Percentiles rank a stretch among this genome's conserved stretches.
Evolutionary conservation across 148 eudicot genomes (phyloP).

Genomic region (Camellia sinensis): DNA sequence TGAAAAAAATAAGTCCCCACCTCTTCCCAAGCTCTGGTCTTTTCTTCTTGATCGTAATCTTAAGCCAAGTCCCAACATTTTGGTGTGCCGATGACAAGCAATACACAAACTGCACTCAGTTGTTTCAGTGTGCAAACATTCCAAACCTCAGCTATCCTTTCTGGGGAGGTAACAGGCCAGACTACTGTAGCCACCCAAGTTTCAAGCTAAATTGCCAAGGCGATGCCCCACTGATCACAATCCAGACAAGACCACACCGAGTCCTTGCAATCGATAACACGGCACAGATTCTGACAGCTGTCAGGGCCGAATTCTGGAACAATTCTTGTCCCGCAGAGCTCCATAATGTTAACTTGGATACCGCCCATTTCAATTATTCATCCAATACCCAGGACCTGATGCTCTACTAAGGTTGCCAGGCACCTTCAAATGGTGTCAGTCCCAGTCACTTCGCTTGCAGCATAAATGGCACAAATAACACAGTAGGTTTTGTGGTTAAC

Average conservation of each 20-base stretch:
- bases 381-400: slow-evolving; percentile 26
- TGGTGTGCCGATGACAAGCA: too few species aligned
- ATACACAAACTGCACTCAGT: too few species aligned
- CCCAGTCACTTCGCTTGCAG: background rate
- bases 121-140: slow-evolving; percentile 23
- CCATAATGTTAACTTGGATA: slow-evolving; percentile 28
- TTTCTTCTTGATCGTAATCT: too few species aligned
- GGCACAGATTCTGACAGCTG: slow-evolving; percentile 21
- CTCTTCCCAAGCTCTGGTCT: too few species aligned
- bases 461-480: background rate
- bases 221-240: slow-evolving; percentile 17
- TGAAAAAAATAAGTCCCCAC: too few species aligned
- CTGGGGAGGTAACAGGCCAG: slow-evolving; percentile 32
- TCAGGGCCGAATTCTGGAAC: slow-evolving; percentile 29
- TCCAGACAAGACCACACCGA: slow-evolving; percentile 20
- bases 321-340: slow-evolving; percentile 25
- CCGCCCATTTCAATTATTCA: slow-evolving; percentile 19
- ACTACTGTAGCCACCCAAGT: slow-evolving; percentile 49
- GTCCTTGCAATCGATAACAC: slow-evolving; percentile 19
- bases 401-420: slow-evolving; percentile 38
- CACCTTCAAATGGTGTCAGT: too few species aligned
- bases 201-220: slow-evolving; percentile 39
- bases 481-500: background rate
- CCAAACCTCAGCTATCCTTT: slow-evolving; percentile 45
- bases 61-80: too few species aligned